These are phyloP conservation scores for Ambrosia hybrid DNA, from an alignment of 140 eudicot genomes.

Conservation along the genomic window DNA sequence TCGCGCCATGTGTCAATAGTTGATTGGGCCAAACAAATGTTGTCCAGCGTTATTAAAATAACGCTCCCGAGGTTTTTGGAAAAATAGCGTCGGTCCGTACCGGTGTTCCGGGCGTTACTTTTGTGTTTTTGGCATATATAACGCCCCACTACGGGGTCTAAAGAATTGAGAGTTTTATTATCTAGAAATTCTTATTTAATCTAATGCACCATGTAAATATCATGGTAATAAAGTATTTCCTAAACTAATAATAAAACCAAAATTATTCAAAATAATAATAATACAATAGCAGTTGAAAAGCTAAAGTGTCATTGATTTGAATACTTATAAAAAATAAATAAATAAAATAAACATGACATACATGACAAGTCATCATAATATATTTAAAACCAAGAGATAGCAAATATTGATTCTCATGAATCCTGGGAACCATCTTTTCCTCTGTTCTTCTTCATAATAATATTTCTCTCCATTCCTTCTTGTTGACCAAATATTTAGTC, in stretches of 20 bases:
- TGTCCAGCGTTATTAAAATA: too few relatives aligned
- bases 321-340: background rate
- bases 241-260: background rate
- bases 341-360: slow-evolving; percentile 13
- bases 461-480: slow-evolving; percentile 12
- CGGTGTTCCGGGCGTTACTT: too few relatives aligned
- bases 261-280: slow-evolving; percentile 8
- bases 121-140: too few relatives aligned
- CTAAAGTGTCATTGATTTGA: slow-evolving; percentile 26
- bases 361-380: slow-evolving; percentile 20
- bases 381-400: slow-evolving; percentile 8
- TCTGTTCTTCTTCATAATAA: background rate
- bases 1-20: too few relatives aligned
- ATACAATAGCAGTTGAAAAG: slow-evolving; percentile 41
- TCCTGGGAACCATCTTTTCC: background rate
- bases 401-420: background rate
- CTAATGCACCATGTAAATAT: slow-evolving; percentile 25
- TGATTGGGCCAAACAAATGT: too few relatives aligned
- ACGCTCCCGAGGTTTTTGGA: too few relatives aligned
- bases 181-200: slow-evolving; percentile 7
- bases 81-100: too few relatives aligned
- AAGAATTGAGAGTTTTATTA: slow-evolving; percentile 15
- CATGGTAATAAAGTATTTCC: slow-evolving; percentile 12
- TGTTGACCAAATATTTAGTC: slow-evolving; percentile 7
- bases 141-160: background rate